Percentiles rank a stretch among this genome's conserved stretches.
Evolutionary conservation across 2,329 filamentous ascomycete genomes (phyloP).

Genomic region (Diatrype stigma): DNA sequence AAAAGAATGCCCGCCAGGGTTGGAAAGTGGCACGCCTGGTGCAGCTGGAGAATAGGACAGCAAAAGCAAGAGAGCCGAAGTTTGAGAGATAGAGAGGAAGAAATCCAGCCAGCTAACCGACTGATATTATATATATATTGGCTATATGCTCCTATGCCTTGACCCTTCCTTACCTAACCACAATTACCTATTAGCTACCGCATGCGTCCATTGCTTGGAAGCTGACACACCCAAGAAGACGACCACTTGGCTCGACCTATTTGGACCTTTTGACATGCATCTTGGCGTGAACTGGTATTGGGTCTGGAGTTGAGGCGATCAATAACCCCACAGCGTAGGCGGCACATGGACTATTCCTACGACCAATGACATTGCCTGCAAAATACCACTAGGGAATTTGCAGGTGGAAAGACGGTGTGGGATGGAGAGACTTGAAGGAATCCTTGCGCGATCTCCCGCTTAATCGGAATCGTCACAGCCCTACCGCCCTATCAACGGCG

Average conservation of each 20-base stretch:
- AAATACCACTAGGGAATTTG: background rate
- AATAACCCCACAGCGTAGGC: background rate
- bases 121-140: background rate
- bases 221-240: background rate
- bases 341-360: background rate
- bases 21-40: background rate
- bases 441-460: background rate
- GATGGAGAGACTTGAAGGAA: background rate
- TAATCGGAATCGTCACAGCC: background rate
- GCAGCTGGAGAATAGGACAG: background rate
- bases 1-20: conserved; percentile 1
- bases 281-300: background rate
- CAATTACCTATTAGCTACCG: background rate
- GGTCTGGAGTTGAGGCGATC: background rate
- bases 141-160: background rate
- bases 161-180: background rate
- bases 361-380: background rate
- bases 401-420: background rate
- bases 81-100: background rate
- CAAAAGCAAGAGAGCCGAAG: background rate
- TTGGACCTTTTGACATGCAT: background rate
- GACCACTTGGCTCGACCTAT: background rate
- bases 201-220: background rate
- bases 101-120: background rate
- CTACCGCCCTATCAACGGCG: background rate